A percentile compares a stretch with the other conserved stretches of the same genome.
These are phyloP conservation scores for Zygosaccharomyces kombuchaensis DNA, from an alignment of 805 yeast species.

Conservation along the genomic window DNA sequence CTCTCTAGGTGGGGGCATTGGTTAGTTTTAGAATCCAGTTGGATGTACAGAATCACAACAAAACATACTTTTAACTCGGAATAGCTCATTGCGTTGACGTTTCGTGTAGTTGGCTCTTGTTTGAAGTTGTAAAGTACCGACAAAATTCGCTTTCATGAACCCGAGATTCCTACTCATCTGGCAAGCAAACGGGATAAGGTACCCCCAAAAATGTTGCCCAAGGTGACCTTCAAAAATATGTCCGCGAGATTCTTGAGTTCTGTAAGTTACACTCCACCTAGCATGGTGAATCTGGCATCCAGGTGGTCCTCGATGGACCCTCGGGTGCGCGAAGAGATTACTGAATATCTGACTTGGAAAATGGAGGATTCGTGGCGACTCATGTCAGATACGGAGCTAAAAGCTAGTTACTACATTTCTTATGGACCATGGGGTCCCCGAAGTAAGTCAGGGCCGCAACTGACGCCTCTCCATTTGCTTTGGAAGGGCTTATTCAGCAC, in stretches of 20 bases:
- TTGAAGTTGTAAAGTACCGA: not conserved
- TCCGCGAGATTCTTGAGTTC: constrained; percentile 3
- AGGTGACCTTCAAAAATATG: not conserved
- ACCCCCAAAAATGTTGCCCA: constrained; percentile 2
- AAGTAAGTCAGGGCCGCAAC: constrained; percentile 3
- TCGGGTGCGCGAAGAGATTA: constrained; percentile 35
- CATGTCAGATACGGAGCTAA: constrained; percentile 29
- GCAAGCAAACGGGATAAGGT: not conserved
- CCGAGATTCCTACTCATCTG: not conserved
- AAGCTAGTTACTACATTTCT: constrained; percentile 35
- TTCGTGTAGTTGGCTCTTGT: not conserved
- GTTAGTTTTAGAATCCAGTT: not conserved
- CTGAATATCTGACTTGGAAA: constrained; percentile 35
- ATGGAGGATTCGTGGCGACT: constrained; percentile 34
- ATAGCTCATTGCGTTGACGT: constrained; percentile 18
- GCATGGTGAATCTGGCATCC: constrained; percentile 25
- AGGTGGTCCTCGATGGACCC: constrained; percentile 36
- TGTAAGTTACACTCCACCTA: constrained; percentile 28
- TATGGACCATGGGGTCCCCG: constrained; percentile 40
- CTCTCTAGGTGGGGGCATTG: constrained; percentile 15
- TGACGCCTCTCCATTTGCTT: constrained; percentile 15
- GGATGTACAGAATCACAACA: not conserved
- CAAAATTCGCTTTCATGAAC: not conserved
- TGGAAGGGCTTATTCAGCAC: constrained; percentile 25
- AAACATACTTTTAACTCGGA: constrained; percentile 25